phyloP scores from a whole-genome alignment of 2,329 filamentous ascomycete species.

The Pseudogymnoascus sp. region DNA sequence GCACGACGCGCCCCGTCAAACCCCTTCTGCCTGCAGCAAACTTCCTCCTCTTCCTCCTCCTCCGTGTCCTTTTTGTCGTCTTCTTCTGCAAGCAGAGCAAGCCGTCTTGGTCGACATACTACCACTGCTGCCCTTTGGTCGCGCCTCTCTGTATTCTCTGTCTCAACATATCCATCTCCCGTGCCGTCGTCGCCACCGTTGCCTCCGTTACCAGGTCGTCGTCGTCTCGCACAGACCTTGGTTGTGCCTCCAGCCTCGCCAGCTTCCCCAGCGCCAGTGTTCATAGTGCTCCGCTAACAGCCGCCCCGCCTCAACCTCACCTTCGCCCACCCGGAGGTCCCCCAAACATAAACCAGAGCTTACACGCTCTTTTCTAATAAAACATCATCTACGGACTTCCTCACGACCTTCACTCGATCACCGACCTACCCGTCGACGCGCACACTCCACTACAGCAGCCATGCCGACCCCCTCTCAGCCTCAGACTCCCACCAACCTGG shows the following conservation, averaged over 20 bases:
- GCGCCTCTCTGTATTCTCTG: background rate
- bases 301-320: constrained; percentile 1
- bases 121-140: background rate
- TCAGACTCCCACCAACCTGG: constrained; percentile 21
- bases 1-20: background rate
- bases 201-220: background rate
- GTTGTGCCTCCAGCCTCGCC: background rate
- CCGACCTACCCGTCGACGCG: background rate
- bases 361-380: constrained; percentile 4
- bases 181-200: background rate
- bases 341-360: background rate
- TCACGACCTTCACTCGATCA: background rate
- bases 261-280: background rate
- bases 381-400: constrained; percentile 5
- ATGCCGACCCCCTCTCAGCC: constrained; percentile 27
- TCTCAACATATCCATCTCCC: background rate
- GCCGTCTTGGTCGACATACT: background rate
- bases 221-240: constrained; percentile 4
- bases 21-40: background rate
- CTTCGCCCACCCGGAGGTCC: background rate
- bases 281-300: constrained; percentile 4
- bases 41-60: background rate
- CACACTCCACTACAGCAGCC: constrained; percentile 1
- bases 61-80: background rate
- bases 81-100: background rate